phyloP scores from a whole-genome alignment of 106 monocot genomes.

The Dendrobium catenatum region DNA sequence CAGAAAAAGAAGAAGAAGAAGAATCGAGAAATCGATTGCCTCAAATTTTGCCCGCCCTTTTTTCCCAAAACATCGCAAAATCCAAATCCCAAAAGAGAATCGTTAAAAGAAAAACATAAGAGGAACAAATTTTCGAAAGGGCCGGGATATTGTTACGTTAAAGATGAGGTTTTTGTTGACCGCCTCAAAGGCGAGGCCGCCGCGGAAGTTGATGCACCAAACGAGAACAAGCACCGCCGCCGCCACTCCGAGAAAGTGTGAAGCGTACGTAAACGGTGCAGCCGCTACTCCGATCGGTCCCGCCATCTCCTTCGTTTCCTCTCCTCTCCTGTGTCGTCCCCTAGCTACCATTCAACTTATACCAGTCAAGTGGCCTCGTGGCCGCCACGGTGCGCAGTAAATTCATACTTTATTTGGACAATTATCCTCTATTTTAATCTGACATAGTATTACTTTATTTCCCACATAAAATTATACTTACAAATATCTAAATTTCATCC shows the following conservation, averaged over 20 bases:
- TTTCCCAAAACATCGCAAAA: neutral
- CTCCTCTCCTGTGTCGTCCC: neutral
- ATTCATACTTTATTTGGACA: too few relatives aligned
- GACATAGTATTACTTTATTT: too few relatives aligned
- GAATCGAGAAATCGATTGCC: neutral
- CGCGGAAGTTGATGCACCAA: constrained; percentile 72
- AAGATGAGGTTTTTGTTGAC: constrained; percentile 80
- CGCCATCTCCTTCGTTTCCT: constrained; percentile 10
- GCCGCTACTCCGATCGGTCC: constrained; percentile 30
- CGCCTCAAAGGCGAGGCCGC: constrained; percentile 64
- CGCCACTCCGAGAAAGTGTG: constrained; percentile 49
- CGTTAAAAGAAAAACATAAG: neutral
- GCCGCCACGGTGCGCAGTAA: neutral
- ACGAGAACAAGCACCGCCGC: constrained; percentile 67
- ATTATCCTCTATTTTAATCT: too few relatives aligned
- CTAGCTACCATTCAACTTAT: neutral
- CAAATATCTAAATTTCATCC: too few relatives aligned
- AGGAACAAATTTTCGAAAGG: neutral
- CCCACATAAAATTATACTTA: too few relatives aligned
- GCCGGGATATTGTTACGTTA: constrained; percentile 31
- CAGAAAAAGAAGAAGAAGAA: neutral
- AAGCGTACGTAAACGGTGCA: constrained; percentile 52
- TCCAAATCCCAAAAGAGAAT: neutral
- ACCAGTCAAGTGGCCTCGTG: neutral
- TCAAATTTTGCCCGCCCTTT: neutral